phyloP scores from a whole-genome alignment of 2,329 filamentous ascomycete genomes.

The Aureobasidium sp. region DNA sequence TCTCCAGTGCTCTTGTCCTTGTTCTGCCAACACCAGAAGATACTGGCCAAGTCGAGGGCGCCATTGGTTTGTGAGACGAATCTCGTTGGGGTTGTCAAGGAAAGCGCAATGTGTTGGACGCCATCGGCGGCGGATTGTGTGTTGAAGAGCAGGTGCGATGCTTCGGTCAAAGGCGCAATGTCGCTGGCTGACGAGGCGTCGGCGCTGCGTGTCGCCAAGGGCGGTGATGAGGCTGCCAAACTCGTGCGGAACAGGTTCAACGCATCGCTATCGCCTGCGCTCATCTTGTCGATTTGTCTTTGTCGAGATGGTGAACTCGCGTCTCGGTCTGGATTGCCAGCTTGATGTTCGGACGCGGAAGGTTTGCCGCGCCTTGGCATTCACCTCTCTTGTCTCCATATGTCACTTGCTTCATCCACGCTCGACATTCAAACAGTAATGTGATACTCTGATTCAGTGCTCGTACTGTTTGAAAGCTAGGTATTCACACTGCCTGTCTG shows the following conservation, averaged over 20 bases:
- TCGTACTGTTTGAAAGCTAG: background rate
- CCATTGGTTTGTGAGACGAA: constrained; percentile 62
- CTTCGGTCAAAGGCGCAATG: constrained; percentile 58
- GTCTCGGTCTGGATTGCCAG: background rate
- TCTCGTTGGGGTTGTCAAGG: constrained; percentile 61
- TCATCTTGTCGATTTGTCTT: constrained; percentile 32
- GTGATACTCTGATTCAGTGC: background rate
- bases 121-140: constrained; percentile 21
- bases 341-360: background rate
- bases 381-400: background rate
- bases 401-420: background rate
- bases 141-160: constrained; percentile 55
- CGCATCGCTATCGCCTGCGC: constrained; percentile 49
- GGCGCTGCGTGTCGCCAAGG: constrained; percentile 66
- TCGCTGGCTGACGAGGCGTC: constrained; percentile 58
- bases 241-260: constrained; percentile 77
- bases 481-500: background rate
- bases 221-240: constrained; percentile 63
- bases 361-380: constrained; percentile 7
- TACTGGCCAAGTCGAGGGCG: constrained; percentile 75
- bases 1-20: constrained; percentile 83
- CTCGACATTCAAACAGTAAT: background rate
- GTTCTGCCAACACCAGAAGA: constrained; percentile 95
- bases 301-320: background rate
- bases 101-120: constrained; percentile 48